Conservation (phyloP, 495 filamentous ascomycete species). For the Immersiella caudata region DNA sequence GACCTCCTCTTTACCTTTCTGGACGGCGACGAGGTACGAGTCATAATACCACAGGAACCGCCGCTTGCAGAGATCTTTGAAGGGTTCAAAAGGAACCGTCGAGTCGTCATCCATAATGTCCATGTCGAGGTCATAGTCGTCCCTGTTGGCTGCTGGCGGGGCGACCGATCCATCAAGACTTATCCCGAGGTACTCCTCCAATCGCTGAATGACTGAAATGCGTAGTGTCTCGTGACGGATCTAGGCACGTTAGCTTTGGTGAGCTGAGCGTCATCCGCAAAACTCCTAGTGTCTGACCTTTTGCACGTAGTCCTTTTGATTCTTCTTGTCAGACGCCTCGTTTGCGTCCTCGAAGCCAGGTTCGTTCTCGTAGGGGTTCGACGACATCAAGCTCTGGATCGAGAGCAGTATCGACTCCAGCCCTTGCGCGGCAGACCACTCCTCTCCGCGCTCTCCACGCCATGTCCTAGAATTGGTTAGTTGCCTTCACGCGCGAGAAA, state of each 20-base stretch:
- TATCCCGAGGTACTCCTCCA: constrained; percentile 79
- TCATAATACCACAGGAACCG: constrained; percentile 97
- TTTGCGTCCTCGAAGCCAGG: constrained; percentile 85
- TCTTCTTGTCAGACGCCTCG: constrained; percentile 67
- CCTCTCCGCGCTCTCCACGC: constrained; percentile 83
- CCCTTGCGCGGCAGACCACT: constrained; percentile 96
- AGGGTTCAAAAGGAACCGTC: constrained; percentile 67
- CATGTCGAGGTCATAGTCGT: constrained; percentile 56
- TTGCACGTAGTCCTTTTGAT: constrained; percentile 77
- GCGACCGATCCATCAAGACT: constrained; percentile 51
- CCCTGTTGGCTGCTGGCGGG: constrained; percentile 42
- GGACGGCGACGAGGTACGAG: constrained; percentile 73
- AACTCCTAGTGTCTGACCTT: constrained; percentile 61
- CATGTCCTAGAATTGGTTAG: constrained; percentile 72
- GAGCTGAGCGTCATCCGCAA: background rate
- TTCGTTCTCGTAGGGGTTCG: constrained; percentile 95
- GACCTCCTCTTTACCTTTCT: constrained; percentile 60
- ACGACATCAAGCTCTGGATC: constrained; percentile 93
- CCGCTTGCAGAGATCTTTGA: constrained; percentile 87
- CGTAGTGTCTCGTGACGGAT: constrained; percentile 91
- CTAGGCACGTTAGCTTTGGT: constrained; percentile 45
- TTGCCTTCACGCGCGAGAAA: constrained; percentile 7
- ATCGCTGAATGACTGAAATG: constrained; percentile 79
- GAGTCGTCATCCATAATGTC: constrained; percentile 57
- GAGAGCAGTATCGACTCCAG: constrained; percentile 93